Evolutionary conservation across 768 basidiomycete genomes (phyloP).

Genomic region (Russula sp.): DNA sequence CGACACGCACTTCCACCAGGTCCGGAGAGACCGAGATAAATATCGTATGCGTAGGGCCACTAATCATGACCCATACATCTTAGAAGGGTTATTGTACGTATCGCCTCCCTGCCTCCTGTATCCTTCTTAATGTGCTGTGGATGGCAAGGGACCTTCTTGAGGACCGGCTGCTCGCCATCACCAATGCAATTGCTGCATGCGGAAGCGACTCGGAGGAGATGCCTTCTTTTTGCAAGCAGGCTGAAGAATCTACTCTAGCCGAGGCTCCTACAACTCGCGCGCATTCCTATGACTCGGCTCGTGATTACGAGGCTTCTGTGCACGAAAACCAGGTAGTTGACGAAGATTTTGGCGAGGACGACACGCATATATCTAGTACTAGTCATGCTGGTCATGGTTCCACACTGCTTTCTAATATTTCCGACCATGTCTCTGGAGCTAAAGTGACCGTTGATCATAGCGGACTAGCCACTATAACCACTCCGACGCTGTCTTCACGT

Average conservation of each 20-base stretch:
- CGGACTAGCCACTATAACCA: neutral
- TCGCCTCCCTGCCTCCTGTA: neutral
- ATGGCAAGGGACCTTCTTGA: slow-evolving; percentile 28
- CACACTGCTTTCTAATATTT: slow-evolving; percentile 5
- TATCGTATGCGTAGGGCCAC: slow-evolving; percentile 7
- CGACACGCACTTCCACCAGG: neutral
- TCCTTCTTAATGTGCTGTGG: neutral
- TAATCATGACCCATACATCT: slow-evolving; percentile 4
- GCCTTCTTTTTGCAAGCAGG: neutral
- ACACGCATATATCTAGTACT: neutral
- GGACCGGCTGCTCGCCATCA: slow-evolving; percentile 35
- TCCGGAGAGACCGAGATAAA: slow-evolving; percentile 5
- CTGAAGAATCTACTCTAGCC: neutral
- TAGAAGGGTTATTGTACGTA: slow-evolving; percentile 6
- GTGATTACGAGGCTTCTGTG: neutral
- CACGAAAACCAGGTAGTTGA: slow-evolving; percentile 3
- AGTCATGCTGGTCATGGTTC: slow-evolving; percentile 11
- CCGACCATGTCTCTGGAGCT: neutral
- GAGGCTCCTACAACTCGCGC: neutral
- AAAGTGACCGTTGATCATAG: neutral
- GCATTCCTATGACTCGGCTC: neutral
- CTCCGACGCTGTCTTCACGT: neutral
- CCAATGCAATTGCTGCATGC: slow-evolving; percentile 28
- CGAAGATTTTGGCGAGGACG: neutral
- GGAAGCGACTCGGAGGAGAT: slow-evolving; percentile 3